Evolutionary conservation across 768 basidiomycete genomes (phyloP), one percentile per base, ranked within the genome.

Genomic region (Boletus fagicola): DNA sequence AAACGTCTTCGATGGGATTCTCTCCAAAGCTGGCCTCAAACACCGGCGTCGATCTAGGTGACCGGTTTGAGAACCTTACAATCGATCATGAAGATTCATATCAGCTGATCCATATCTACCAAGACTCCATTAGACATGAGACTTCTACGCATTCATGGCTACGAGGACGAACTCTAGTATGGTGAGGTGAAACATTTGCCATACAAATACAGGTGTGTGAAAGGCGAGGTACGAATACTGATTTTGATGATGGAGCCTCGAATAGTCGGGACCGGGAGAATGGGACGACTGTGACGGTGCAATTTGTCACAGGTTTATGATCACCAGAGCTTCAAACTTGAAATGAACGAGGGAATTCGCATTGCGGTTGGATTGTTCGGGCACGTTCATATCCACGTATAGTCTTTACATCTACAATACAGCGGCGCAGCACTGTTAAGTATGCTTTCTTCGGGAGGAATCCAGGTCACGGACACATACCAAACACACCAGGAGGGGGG

Each of bases 311-410:
- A 53, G 35, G 38, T 9, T 43, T 38, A 45, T 51, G 28, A 62
- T 57, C 18, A 55, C 53, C 28, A 50, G 28, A 50, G 22, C 12
- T 46, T 49, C 40, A 31, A 40, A 15, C 40, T 36, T 43, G 54
- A 66, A 53, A 61, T 58, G 55, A 57, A 42, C 43, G 40, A 33
- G 30, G 35, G n/a, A 49, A 47, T 47, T 52, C 26, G 49, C 54
- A 49, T 30, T 50, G n/a, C 15, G 15, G 31, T 31, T 39, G 11
- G 30, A 49, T 43, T 36, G 18, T 40, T 44, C 39, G 26, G 24
- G 43, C 8, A 42, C 20, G 12, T 38, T 33, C 26, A 28, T 53
- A 40, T 36, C 46, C 36, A 35, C 16, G 22, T 30, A 39, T 38
- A 10, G 30, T 31, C 13, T 15, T 51, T 35, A 51, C 26, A 13